Conservation (phyloP, 768 basidiomycete genomes). For the Tylopilus balloui region DNA sequence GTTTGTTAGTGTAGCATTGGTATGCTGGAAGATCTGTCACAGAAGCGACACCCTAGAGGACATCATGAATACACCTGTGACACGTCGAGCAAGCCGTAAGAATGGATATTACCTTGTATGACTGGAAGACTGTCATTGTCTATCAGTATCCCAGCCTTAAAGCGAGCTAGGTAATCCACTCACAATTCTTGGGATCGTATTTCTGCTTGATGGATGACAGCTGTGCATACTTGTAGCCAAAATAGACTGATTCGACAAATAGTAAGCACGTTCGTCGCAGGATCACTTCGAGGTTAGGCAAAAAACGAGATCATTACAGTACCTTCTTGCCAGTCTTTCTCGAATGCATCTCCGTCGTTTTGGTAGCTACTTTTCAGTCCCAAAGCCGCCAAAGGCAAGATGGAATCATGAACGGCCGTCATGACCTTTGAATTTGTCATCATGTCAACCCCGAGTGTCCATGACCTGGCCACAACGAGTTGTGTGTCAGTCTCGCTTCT, state of each 20-base stretch:
- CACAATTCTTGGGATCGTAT: not conserved
- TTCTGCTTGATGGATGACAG: not conserved
- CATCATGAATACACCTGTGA: not conserved
- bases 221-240: not conserved
- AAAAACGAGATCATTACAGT: not conserved
- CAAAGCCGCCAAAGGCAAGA: slow-evolving; percentile 11
- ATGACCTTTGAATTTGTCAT: slow-evolving; percentile 1
- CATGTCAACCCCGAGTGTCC: slow-evolving; percentile 10
- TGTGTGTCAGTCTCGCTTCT: too few species aligned
- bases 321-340: slow-evolving; percentile 18
- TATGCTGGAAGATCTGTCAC: not conserved
- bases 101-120: slow-evolving; percentile 13
- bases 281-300: too few species aligned
- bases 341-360: slow-evolving; percentile 19
- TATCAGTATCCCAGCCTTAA: not conserved
- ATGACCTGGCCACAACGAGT: not conserved
- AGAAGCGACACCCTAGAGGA: slow-evolving; percentile 3
- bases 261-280: not conserved
- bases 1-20: slow-evolving; percentile 1
- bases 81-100: not conserved
- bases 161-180: not conserved
- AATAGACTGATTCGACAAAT: slow-evolving; percentile 8
- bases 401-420: slow-evolving; percentile 6
- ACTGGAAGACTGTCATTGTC: slow-evolving; percentile 9
- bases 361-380: slow-evolving; percentile 22